Evolutionary conservation across 2,329 filamentous ascomycete genomes (phyloP), one percentile per base, ranked within the genome.

Genomic region (Periconia sp.): DNA sequence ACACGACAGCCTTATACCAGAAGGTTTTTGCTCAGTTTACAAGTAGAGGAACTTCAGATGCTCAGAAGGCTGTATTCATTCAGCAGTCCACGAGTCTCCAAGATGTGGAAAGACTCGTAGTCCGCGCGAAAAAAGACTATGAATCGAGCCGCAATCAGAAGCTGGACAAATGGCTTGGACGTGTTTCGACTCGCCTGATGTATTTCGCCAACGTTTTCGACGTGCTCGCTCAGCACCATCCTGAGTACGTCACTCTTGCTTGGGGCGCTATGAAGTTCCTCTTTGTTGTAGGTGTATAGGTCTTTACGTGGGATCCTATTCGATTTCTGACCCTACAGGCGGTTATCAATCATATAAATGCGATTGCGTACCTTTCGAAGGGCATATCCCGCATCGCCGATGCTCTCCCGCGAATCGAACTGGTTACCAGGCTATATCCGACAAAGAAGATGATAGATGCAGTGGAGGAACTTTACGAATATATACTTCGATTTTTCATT

Each of bases 231-330:
- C 59, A 65, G 40, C 55, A 61, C 25, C 59, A 65, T 48, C 60
- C 62, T 4, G 60, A 66, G 38, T 65, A 65, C 36, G 53, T 61
- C 5, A 45, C 57, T 9, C 42, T 66, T 11, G 61, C 51, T 8
- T 66, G 60, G 59, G 60, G 61, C 4, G 45, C 58, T 3, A 51
- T 66, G n/a, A 65, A 63, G 35, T 52, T 65, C 21, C 35, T 65
- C n/a, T 46, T 62, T 29, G 30, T 43, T 16, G 54, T 56, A 39
- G 39, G 30, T 26, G n/a, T 26, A 8, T 10, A n/a, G n/a, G n/a
- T n/a, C n/a, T n/a, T n/a, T n/a, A n/a, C n/a, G n/a, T 31, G 19
- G n/a, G 28, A 21, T 28, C 30, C 12, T 2, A 9, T n/a, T 23
- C 6, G 21, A 8, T 22, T 16, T 2, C 30, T 41, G 16, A 16